Conservation (phyloP, 2,329 filamentous ascomycete genomes). For the Capronia epimyces region DNA sequence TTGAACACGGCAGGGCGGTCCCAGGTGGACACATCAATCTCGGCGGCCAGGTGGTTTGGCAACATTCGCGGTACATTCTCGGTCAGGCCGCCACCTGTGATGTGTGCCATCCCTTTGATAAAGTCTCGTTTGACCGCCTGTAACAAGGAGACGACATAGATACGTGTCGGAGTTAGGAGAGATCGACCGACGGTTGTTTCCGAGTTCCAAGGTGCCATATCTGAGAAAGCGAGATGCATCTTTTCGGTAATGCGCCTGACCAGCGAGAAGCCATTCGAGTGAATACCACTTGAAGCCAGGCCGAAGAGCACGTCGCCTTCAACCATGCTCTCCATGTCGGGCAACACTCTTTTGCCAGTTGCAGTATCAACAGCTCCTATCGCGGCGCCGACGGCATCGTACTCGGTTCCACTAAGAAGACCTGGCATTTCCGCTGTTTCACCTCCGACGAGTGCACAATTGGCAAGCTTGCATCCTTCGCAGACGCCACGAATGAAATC, state of each 20-base stretch:
- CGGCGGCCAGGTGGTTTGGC: slow-evolving; percentile 68
- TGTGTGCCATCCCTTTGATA: slow-evolving; percentile 91
- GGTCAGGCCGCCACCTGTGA: slow-evolving; percentile 85
- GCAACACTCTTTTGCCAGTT: slow-evolving; percentile 60
- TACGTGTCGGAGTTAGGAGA: slow-evolving; percentile 81
- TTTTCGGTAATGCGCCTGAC: slow-evolving; percentile 79
- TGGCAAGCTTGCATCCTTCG: slow-evolving; percentile 74
- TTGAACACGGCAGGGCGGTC: slow-evolving; percentile 70
- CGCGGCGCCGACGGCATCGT: slow-evolving; percentile 86
- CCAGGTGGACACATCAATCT: slow-evolving; percentile 75
- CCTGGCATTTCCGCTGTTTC: slow-evolving; percentile 99
- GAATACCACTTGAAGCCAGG: slow-evolving; percentile 76
- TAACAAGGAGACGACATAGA: slow-evolving; percentile 83
- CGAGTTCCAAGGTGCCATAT: slow-evolving; percentile 69
- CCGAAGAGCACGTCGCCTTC: slow-evolving; percentile 81
- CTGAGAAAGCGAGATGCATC: slow-evolving; percentile 64
- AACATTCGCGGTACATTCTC: slow-evolving; percentile 97
- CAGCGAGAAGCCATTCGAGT: slow-evolving; percentile 98
- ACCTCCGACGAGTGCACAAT: slow-evolving; percentile 88
- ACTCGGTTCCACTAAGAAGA: slow-evolving; percentile 82
- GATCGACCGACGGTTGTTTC: slow-evolving; percentile 58
- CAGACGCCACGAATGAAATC: slow-evolving; percentile 90
- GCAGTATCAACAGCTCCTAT: slow-evolving; percentile 67
- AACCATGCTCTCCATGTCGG: slow-evolving; percentile 68
- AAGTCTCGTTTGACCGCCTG: slow-evolving; percentile 56